These are phyloP conservation scores for Jacaranda copaia DNA, from an alignment of 257 asterid genomes.

Conservation along the genomic window DNA sequence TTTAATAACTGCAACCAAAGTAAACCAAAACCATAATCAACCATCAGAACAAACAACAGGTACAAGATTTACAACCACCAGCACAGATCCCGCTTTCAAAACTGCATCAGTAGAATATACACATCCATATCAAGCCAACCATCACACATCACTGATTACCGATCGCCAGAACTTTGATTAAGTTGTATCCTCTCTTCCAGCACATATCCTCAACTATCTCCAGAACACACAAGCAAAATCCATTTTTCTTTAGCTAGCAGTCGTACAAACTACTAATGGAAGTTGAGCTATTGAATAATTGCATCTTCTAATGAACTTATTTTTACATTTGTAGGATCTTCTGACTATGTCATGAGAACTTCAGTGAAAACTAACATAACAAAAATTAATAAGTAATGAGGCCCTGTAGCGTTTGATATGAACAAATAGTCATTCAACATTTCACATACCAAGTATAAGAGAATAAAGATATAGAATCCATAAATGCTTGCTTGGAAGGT, in stretches of 20 bases:
- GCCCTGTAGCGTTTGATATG: no score
- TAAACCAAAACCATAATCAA: background rate
- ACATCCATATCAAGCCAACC: background rate
- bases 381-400: no score
- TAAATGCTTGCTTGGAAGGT: no score
- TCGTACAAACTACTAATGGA: background rate
- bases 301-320: background rate
- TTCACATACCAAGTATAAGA: no score
- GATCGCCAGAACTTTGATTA: background rate
- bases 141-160: background rate
- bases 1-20: background rate
- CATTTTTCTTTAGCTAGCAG: background rate
- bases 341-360: no score
- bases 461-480: no score
- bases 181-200: background rate
- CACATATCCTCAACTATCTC: background rate
- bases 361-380: no score
- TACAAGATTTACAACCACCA: background rate
- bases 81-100: background rate
- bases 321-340: no score
- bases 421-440: no score
- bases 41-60: background rate
- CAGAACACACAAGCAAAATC: background rate
- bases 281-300: background rate
- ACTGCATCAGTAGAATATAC: background rate